These are phyloP conservation scores for Usnea hakonensis DNA, from an alignment of 495 filamentous ascomycete species.

Conservation along the genomic window DNA sequence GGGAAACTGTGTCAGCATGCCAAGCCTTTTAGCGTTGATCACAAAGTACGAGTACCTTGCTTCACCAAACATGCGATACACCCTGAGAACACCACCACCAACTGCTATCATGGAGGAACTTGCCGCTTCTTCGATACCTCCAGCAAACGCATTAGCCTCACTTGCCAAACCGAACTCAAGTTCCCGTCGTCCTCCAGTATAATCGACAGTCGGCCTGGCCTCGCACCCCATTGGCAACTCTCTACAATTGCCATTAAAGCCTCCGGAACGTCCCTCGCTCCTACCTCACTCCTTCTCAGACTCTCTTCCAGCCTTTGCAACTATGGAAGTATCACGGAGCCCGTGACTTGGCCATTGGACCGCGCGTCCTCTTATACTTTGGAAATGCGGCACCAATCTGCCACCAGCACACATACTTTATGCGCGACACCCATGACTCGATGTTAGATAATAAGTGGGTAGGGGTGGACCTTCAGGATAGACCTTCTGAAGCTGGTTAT, in stretches of 20 bases:
- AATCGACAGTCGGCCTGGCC: neutral
- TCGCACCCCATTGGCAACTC: neutral
- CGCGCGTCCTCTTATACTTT: conserved; percentile 49
- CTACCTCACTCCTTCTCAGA: conserved; percentile 29
- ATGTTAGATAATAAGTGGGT: conserved; percentile 51
- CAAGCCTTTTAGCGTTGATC: too few species aligned
- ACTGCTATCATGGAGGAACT: neutral
- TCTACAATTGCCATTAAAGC: neutral
- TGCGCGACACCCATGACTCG: conserved; percentile 49
- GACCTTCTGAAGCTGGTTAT: conserved; percentile 37
- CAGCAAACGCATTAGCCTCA: neutral
- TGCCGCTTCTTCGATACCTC: neutral
- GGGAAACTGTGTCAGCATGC: too few species aligned
- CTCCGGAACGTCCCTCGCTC: neutral
- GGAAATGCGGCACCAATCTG: conserved; percentile 45
- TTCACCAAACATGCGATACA: neutral
- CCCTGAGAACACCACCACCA: neutral
- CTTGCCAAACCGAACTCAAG: neutral
- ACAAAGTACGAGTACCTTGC: too few species aligned
- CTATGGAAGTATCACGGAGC: conserved; percentile 45
- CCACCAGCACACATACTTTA: conserved; percentile 35
- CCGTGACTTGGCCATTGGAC: conserved; percentile 46
- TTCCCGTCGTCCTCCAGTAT: neutral
- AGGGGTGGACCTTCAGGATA: too few species aligned
- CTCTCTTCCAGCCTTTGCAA: conserved; percentile 49